Evolutionary conservation across 2,329 filamentous ascomycete species (phyloP).

Genomic region (Bipolaris victoriae): DNA sequence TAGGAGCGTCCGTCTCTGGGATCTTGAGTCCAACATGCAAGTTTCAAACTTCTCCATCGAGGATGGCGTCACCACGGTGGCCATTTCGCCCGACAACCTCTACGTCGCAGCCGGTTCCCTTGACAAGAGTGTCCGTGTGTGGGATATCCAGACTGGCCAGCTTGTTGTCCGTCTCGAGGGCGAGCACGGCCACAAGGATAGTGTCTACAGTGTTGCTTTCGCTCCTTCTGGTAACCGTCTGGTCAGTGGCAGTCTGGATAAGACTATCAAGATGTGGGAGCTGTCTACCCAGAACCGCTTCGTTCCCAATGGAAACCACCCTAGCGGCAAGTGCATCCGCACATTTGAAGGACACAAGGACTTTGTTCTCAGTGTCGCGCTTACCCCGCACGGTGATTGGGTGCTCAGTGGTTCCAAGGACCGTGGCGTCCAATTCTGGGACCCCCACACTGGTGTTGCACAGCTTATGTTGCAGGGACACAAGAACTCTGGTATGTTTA

Average conservation of each 20-base stretch:
- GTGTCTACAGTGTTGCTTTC: slow-evolving; percentile 95
- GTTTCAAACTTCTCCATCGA: slow-evolving; percentile 89
- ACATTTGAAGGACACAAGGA: slow-evolving; percentile 99
- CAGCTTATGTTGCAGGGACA: slow-evolving; percentile 99
- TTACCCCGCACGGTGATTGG: slow-evolving; percentile 94
- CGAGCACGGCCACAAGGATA: slow-evolving; percentile 93
- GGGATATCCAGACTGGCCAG: slow-evolving; percentile 86
- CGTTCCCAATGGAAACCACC: slow-evolving; percentile 70
- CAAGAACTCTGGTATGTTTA: slow-evolving; percentile 80
- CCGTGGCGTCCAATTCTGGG: slow-evolving; percentile 97
- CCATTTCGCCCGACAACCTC: slow-evolving; percentile 93
- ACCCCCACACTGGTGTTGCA: slow-evolving; percentile 87
- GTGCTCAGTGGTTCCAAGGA: slow-evolving; percentile 98
- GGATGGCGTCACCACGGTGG: slow-evolving; percentile 96
- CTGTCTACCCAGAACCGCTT: slow-evolving; percentile 73
- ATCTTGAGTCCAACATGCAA: slow-evolving; percentile 83
- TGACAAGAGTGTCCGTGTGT: slow-evolving; percentile 97
- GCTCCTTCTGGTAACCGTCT: slow-evolving; percentile 91
- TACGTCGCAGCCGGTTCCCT: slow-evolving; percentile 93
- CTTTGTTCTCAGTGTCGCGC: slow-evolving; percentile 93
- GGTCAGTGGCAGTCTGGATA: slow-evolving; percentile 92
- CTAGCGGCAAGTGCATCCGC: slow-evolving; percentile 91
- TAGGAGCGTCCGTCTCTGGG: slow-evolving; percentile 93
- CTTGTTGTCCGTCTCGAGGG: slow-evolving; percentile 92
- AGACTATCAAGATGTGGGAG: slow-evolving; percentile 99